These are phyloP conservation scores for Leccinum fuscescens DNA, from an alignment of 1,284 basidiomycete genomes.

Conservation along the genomic window DNA sequence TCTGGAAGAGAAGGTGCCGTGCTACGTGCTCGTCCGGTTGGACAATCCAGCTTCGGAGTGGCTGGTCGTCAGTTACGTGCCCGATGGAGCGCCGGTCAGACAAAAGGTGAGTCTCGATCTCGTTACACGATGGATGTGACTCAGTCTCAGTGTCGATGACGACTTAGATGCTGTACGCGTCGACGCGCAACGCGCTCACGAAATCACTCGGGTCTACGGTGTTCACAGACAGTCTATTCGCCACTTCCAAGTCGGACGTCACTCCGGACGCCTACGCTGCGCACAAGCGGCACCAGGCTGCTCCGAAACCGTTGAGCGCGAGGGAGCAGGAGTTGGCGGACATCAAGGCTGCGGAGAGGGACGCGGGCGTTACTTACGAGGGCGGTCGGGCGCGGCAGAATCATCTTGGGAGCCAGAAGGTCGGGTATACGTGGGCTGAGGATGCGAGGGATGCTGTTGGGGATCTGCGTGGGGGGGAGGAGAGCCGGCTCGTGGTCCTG, in stretches of 20 bases:
- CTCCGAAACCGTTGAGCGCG: slow-evolving; percentile 77
- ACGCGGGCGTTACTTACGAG: slow-evolving; percentile 50
- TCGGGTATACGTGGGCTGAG: slow-evolving; percentile 63
- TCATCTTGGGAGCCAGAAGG: slow-evolving; percentile 50
- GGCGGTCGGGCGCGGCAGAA: slow-evolving; percentile 55
- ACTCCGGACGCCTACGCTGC: slow-evolving; percentile 56
- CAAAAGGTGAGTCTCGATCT: slow-evolving; percentile 57
- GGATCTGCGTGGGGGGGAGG: slow-evolving; percentile 49
- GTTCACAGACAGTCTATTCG: slow-evolving; percentile 80
- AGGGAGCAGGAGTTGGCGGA: slow-evolving; percentile 80
- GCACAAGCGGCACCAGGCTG: slow-evolving; percentile 69
- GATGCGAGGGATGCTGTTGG: slow-evolving; percentile 65
- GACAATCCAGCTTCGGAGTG: slow-evolving; percentile 63
- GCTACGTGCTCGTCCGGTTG: slow-evolving; percentile 69
- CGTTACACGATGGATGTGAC: background rate
- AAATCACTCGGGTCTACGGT: slow-evolving; percentile 69
- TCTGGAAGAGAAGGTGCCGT: slow-evolving; percentile 59
- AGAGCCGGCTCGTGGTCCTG: slow-evolving; percentile 57
- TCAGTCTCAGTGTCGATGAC: background rate
- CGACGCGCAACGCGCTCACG: slow-evolving; percentile 72
- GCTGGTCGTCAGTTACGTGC: slow-evolving; percentile 74
- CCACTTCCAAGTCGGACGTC: slow-evolving; percentile 71
- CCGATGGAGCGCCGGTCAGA: slow-evolving; percentile 69
- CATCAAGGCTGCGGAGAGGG: slow-evolving; percentile 69
- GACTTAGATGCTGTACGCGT: slow-evolving; percentile 87